These are phyloP conservation scores for Alternaria alternata DNA, from an alignment of 2,329 filamentous ascomycete species.

Conservation along the genomic window DNA sequence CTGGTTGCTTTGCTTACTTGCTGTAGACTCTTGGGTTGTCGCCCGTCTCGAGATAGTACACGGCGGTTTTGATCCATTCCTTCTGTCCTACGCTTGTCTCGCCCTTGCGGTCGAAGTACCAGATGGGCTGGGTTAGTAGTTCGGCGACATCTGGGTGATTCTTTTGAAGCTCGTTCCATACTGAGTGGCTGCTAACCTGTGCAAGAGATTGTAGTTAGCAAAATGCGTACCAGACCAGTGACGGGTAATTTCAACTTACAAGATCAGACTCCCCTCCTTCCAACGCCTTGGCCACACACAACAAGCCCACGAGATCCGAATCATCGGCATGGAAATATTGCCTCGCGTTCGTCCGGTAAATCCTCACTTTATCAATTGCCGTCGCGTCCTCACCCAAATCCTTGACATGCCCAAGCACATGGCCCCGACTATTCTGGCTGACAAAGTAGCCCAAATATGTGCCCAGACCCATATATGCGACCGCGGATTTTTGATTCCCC, in stretches of 20 bases:
- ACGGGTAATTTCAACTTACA: conserved; percentile 49
- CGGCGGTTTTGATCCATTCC: conserved; percentile 73
- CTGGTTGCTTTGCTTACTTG: conserved; percentile 61
- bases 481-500: conserved; percentile 78
- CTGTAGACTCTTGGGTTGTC: conserved; percentile 74
- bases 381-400: conserved; percentile 82
- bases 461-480: conserved; percentile 79
- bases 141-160: conserved; percentile 82
- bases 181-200: conserved; percentile 69
- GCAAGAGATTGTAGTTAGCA: not conserved
- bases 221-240: not conserved
- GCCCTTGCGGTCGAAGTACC: conserved; percentile 93
- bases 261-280: conserved; percentile 87
- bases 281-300: conserved; percentile 79
- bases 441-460: conserved; percentile 89
- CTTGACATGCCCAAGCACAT: conserved; percentile 89
- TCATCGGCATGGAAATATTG: conserved; percentile 91
- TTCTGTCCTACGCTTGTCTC: conserved; percentile 79
- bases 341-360: conserved; percentile 85
- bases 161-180: conserved; percentile 80
- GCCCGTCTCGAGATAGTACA: conserved; percentile 79
- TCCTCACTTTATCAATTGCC: conserved; percentile 86
- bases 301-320: conserved; percentile 80
- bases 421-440: conserved; percentile 83
- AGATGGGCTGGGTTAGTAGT: conserved; percentile 77